Base-by-base conservation (phyloP, 1,284 basidiomycete genomes). In the Gymnopus androsaceus region DNA sequence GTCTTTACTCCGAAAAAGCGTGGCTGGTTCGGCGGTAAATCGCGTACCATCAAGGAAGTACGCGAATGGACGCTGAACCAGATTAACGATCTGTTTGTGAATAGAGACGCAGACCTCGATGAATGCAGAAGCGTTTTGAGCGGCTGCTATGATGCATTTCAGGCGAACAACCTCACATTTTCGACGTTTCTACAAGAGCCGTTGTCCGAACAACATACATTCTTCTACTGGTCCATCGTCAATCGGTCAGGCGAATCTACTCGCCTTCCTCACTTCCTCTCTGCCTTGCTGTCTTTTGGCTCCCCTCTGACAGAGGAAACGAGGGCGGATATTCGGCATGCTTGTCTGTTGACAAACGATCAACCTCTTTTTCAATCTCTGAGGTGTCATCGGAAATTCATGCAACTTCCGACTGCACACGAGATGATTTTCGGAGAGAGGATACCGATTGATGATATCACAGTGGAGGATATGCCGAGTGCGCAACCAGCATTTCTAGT, bases 211-310 rank as follows among this genome's bases (percentile, higher is more conserved):
- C 21, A 38, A 5, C 55, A 56, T 51, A 56, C 55, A 27, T 49
- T 41, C 38, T 56, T 56, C 34, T 51, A 56, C n/a, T 56, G 55
- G 55, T 51, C 55, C 21, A 46, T 56, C 28, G 48, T 56, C 14
- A 47, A 56, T 31, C 28, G 55, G 23, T 38, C 55, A 7, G 14
- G 27, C 4, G 30, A 41, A 15, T 33, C 55, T 23, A 33, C 23
- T 4, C 23, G 28, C 14, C n/a, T 51, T 6, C 55, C 55, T 4
- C 31, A 42, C 33, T 28, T 56, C 5, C 36, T 56, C 15, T 33
- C 31, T 9, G 55, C 48, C 4, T 30, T 56, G 34, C 36, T 56
- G 19, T 27, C 30, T 11, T 56, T 51, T 19, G 49, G 40, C 12
- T 36, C 55, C 8, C 48, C 48, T 9, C 28, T 56, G 19, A 31